A percentile compares a stretch with the other conserved stretches of the same genome.
Evolutionary conservation across 257 asterid species (phyloP).

Genomic region (Linderniella brevidens): DNA sequence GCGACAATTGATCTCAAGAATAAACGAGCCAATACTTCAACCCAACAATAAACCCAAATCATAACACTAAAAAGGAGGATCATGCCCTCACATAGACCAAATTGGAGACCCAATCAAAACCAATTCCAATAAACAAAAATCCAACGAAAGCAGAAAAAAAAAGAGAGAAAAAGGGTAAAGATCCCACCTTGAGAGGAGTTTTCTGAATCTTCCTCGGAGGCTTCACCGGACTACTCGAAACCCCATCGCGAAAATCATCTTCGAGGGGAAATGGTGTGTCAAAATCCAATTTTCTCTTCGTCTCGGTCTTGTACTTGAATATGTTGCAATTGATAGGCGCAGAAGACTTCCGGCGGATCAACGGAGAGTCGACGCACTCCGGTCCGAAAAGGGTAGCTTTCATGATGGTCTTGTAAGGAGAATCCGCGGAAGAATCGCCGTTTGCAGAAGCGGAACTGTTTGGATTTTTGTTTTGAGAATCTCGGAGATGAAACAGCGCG

Average conservation of each 20-base stretch:
- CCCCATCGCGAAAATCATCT: slow-evolving; percentile 61
- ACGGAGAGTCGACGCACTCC: slow-evolving; percentile 36
- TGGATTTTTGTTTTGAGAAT: slow-evolving; percentile 10
- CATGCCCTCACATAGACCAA: too few species aligned
- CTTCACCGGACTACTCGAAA: slow-evolving; percentile 59
- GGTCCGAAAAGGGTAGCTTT: slow-evolving; percentile 63
- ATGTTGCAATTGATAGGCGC: slow-evolving; percentile 55
- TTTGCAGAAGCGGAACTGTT: slow-evolving; percentile 15
- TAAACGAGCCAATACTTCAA: too few species aligned
- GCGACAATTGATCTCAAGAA: too few species aligned
- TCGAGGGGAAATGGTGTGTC: slow-evolving; percentile 65
- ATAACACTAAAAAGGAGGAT: too few species aligned
- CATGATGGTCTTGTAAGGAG: slow-evolving; percentile 51
- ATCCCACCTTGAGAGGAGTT: slow-evolving; percentile 60
- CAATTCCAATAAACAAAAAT: too few species aligned
- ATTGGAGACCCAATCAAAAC: too few species aligned
- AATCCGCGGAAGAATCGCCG: slow-evolving; percentile 34
- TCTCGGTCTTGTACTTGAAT: slow-evolving; percentile 68
- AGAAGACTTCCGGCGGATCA: slow-evolving; percentile 40
- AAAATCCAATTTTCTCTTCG: slow-evolving; percentile 40
- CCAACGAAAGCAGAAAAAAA: too few species aligned
- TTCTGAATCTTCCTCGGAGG: slow-evolving; percentile 72
- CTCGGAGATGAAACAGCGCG: slow-evolving; percentile 27
- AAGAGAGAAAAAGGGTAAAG: too few species aligned
- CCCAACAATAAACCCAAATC: too few species aligned